Conservation (phyloP, 805 yeast genomes). For the Metschnikowia chrysomelidarum region DNA sequence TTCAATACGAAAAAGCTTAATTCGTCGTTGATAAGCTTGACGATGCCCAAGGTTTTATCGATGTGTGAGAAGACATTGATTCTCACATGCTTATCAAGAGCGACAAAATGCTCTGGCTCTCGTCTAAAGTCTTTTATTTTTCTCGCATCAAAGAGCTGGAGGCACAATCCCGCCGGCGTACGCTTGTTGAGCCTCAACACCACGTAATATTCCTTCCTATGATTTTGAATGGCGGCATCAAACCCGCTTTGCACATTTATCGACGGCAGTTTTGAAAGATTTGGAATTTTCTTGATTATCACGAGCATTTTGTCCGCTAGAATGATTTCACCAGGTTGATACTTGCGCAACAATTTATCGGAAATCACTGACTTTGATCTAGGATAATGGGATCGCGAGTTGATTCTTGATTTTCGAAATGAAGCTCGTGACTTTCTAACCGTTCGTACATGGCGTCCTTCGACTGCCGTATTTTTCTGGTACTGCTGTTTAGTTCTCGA, state of each 20-base stretch:
- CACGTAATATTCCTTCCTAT: constrained; percentile 80
- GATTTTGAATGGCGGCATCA: constrained; percentile 56
- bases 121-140: constrained; percentile 25
- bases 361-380: constrained; percentile 21
- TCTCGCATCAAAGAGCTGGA: constrained; percentile 60
- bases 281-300: constrained; percentile 46
- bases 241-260: constrained; percentile 51
- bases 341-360: constrained; percentile 21
- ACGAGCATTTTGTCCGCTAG: constrained; percentile 70
- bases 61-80: constrained; percentile 60
- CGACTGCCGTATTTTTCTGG: no score
- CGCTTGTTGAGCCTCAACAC: constrained; percentile 66
- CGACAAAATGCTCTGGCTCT: constrained; percentile 24
- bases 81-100: constrained; percentile 17
- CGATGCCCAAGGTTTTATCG: constrained; percentile 68
- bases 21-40: constrained; percentile 26
- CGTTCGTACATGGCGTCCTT: constrained; percentile 18
- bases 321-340: constrained; percentile 56
- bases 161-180: constrained; percentile 47
- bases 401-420: constrained; percentile 26
- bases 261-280: constrained; percentile 13
- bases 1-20: constrained; percentile 51
- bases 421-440: constrained; percentile 23
- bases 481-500: no score
- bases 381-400: constrained; percentile 8